Conservation (phyloP, 768 basidiomycete species). For the Ephemerocybe angulata region DNA sequence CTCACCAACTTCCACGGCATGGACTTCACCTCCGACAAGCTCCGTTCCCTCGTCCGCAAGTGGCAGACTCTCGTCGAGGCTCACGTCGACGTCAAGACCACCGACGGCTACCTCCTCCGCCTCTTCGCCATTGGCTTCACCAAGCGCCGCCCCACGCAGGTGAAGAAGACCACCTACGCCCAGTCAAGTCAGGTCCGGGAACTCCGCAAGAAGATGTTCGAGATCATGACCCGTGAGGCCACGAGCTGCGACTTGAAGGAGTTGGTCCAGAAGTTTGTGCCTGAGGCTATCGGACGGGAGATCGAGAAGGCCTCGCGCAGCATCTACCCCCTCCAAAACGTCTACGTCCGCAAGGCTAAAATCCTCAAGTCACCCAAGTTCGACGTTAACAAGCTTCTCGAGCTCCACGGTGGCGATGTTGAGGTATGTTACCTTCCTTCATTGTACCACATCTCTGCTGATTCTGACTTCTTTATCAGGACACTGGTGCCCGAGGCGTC, state of each 20-base stretch:
- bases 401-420: conserved; percentile 93
- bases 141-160: conserved; percentile 92
- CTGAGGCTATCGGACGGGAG: conserved; percentile 98
- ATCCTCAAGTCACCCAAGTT: conserved; percentile 98
- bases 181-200: conserved; percentile 92
- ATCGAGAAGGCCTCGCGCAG: conserved; percentile 96
- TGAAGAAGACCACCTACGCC: conserved; percentile 98
- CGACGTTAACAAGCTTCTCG: conserved; percentile 91
- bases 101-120: conserved; percentile 98
- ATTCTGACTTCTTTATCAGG: conserved; percentile 41
- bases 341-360: conserved; percentile 98
- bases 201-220: conserved; percentile 99
- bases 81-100: conserved; percentile 97
- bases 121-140: conserved; percentile 99
- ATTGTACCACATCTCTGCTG: conserved; percentile 8
- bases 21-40: conserved; percentile 99
- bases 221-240: conserved; percentile 96
- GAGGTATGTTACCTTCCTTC: conserved; percentile 58
- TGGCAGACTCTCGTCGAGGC: conserved; percentile 99
- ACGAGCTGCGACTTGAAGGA: conserved; percentile 96
- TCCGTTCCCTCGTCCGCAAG: conserved; percentile 98
- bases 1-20: conserved; percentile 99
- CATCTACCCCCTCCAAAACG: conserved; percentile 99
- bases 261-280: conserved; percentile 97
- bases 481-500: conserved; percentile 84